These are phyloP conservation scores for Mycena belliarum DNA, from an alignment of 768 basidiomycete genomes.

Conservation along the genomic window DNA sequence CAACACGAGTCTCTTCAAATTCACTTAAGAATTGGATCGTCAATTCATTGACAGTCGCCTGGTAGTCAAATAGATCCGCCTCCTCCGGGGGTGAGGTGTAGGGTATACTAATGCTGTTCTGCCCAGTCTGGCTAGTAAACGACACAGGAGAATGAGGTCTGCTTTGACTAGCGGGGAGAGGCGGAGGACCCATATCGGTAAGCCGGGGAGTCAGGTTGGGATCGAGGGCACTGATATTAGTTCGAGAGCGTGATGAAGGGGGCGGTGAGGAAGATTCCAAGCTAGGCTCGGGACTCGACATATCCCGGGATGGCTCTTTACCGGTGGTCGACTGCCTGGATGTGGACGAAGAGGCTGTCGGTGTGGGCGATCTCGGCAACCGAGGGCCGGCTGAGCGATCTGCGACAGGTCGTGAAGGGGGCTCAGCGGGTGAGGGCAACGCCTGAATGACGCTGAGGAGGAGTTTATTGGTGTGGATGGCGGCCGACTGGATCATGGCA, in stretches of 20 bases:
- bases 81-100: conserved; percentile 43
- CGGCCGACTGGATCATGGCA: conserved; percentile 83
- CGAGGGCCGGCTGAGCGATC: too few relatives aligned
- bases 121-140: conserved; percentile 41
- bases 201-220: conserved; percentile 30
- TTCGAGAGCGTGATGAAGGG: conserved; percentile 26
- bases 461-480: conserved; percentile 82
- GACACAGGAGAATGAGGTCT: conserved; percentile 68
- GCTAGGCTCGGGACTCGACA: conserved; percentile 46
- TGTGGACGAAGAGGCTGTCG: conserved; percentile 41
- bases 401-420: conserved; percentile 29
- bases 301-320: conserved; percentile 42
- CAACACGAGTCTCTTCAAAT: conserved; percentile 94
- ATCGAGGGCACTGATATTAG: conserved; percentile 8
- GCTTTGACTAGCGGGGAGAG: conserved; percentile 36
- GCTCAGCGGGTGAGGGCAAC: conserved; percentile 72
- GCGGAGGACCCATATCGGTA: conserved; percentile 31
- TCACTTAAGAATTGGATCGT: conserved; percentile 95
- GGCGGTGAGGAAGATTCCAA: conserved; percentile 31
- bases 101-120: conserved; percentile 32
- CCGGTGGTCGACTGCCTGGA: conserved; percentile 53
- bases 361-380: conserved; percentile 58
- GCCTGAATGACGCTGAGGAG: conserved; percentile 85
- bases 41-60: conserved; percentile 87
- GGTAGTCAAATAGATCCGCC: conserved; percentile 84